Evolutionary conservation across 108 stramenopile species (phyloP), one percentile per base, ranked within the genome.

Genomic region (Epithemia pelagica): DNA sequence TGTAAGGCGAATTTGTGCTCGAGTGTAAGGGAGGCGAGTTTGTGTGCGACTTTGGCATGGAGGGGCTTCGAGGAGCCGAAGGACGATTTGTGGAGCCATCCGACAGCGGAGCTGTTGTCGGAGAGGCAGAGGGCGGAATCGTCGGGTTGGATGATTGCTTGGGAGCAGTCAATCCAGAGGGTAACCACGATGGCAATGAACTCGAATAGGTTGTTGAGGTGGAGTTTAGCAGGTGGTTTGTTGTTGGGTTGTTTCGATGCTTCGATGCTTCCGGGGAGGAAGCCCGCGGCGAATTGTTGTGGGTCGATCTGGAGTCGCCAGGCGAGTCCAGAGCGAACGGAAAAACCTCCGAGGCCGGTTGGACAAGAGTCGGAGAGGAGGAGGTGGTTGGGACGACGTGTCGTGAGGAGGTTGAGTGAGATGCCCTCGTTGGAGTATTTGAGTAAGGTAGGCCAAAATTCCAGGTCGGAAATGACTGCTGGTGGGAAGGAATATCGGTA

Each of bases 91-190:
- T 58, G 57, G 10, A 58, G 7, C 57, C 57, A 58, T 18, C 57
- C 57, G 15, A 58, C 26, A 20, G 57, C 57, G 25, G 57, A 58
- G 5, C 10, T 18, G 57, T 58, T 58, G 57, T 58, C 57, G 57
- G 25, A 24, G 25, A 58, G 57, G 23, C 37, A 46, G 37, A 46
- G 37, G 37, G 37, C 37, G 15, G 37, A 46, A 15, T 5, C 5
- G 37, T 46, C 37, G 10, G 37, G 37, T 46, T 5, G 37, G 37
- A 46, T 5, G 37, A 10, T 5, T 10, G 10, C 37, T 5, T 46
- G 15, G 10, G 10, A 46, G 15, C 37, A 5, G 5, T 46, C 37
- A 15, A 46, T 5, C 37, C 37, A 5, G 37, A 46, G 37, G 10
- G 37, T 10, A 15, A 46, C 37, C 15, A 46, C 37, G 37, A 46